phyloP scores from a whole-genome alignment of 768 basidiomycete genomes.

The Bullera alba region DNA sequence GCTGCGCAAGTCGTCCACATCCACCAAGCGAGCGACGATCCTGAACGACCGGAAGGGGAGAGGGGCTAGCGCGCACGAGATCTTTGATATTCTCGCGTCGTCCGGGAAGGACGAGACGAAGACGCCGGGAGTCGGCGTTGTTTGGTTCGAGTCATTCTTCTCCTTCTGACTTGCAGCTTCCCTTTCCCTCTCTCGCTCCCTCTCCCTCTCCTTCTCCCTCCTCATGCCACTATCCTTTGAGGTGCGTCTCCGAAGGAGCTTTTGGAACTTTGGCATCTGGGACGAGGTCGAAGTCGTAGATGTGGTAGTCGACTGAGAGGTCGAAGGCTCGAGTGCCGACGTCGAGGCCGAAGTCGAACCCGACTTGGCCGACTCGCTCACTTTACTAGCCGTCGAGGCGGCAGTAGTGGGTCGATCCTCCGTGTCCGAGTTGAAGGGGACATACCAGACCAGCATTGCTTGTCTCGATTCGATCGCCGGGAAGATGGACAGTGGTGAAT shows the following conservation, averaged over 20 bases:
- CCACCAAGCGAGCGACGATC: constrained; percentile 66
- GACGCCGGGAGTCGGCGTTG: neutral
- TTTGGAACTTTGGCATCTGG: constrained; percentile 36
- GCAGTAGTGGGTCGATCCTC: constrained; percentile 23
- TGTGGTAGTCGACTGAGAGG: neutral
- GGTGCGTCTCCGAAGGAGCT: constrained; percentile 31
- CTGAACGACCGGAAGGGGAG: constrained; percentile 59
- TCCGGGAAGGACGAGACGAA: too few species aligned
- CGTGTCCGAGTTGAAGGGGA: constrained; percentile 50
- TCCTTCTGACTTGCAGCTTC: neutral
- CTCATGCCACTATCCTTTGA: constrained; percentile 20
- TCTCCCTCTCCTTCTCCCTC: constrained; percentile 1
- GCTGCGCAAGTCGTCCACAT: constrained; percentile 61
- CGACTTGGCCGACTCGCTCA: neutral
- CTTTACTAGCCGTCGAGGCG: constrained; percentile 10
- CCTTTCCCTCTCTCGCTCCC: neutral
- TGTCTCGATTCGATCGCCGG: constrained; percentile 1
- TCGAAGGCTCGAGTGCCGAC: neutral
- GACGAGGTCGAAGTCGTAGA: constrained; percentile 1
- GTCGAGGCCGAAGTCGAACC: neutral
- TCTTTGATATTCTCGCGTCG: too few species aligned
- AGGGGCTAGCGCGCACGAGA: constrained; percentile 8
- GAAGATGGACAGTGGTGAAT: too few species aligned
- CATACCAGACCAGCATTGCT: constrained; percentile 72
- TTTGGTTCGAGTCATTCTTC: neutral